phyloP scores from a whole-genome alignment of 2,329 filamentous ascomycete genomes.

The Aspergillus fijiensis region DNA sequence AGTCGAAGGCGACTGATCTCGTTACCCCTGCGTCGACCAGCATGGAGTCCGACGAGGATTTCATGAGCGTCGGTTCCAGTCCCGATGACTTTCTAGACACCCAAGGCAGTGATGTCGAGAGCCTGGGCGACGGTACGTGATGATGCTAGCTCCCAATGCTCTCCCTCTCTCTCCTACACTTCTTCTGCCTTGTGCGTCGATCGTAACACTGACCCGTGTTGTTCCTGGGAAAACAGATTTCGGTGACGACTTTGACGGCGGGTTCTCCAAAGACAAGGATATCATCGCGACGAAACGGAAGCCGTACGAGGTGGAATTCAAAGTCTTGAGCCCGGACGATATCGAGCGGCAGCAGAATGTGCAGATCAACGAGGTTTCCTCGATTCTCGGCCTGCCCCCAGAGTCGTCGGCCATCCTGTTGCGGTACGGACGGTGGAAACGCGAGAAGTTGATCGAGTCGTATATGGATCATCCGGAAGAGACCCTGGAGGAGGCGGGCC shows the following conservation, averaged over 20 bases:
- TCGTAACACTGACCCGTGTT: not conserved
- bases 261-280: constrained; percentile 68
- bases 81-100: constrained; percentile 66
- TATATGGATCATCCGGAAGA: constrained; percentile 89
- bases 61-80: constrained; percentile 80
- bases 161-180: not conserved
- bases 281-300: constrained; percentile 69
- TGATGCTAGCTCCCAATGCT: not conserved
- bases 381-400: constrained; percentile 82
- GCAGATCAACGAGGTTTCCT: constrained; percentile 85
- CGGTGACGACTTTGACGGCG: constrained; percentile 58
- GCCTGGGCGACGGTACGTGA: constrained; percentile 42
- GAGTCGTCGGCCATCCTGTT: constrained; percentile 90
- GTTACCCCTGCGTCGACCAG: constrained; percentile 48
- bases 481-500: constrained; percentile 78
- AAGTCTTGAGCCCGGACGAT: constrained; percentile 74
- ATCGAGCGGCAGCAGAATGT: constrained; percentile 83
- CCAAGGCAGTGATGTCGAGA: constrained; percentile 72
- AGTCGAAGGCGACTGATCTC: constrained; percentile 35
- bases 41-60: constrained; percentile 97
- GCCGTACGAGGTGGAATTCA: constrained; percentile 80
- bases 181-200: not conserved
- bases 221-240: constrained; percentile 47
- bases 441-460: constrained; percentile 87
- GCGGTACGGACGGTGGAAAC: constrained; percentile 91